Base-by-base conservation (phyloP, 2,329 filamentous ascomycete genomes). In the Scedosporium minutisporum region DNA sequence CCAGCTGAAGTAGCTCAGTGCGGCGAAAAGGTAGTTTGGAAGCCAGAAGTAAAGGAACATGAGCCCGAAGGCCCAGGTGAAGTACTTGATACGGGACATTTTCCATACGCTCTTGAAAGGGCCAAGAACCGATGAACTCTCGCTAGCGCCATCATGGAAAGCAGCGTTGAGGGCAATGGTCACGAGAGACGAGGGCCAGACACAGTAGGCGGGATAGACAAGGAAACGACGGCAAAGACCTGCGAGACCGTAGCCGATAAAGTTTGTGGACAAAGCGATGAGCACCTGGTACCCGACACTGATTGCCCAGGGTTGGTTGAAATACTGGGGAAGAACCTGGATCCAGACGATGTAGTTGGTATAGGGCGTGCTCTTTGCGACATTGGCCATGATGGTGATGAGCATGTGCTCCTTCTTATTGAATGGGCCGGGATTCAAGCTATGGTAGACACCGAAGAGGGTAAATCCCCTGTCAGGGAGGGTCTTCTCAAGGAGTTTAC, bases 321-420 rank as follows among this genome's bases (percentile, higher is more conserved):
- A 84, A 67, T 80, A 84, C 66, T 77, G 75, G 0, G 79, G 79
- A 46, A 83, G 70, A 62, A 74, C 77, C 60, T 84, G 81, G 5
- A 78, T 78, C 79, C 79, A 82, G 64, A 83, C 80, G 63, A 83
- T 82, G 67, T 81, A 76, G 70, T 80, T 80, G 3, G 81, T 83
- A 67, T 83, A 84, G 0, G 81, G 81, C 3, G 76, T 75, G 64
- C 78, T 78, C 70, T 77, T 80, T 12, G 79, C 78, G 12, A 82
- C 81, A 69, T 87, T 87, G 62, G 86, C 83, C 81, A 84, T 84
- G 70, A 84, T 82, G 64, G 80, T 81, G 65, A 85, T 82, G 48
- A 86, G 75, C 76, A 83, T 82, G 68, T 86, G 83, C 70, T 86
- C 83, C 71, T 86, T 86, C 67, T 79, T 80, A 62, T 79, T 81